Percentiles rank a stretch among this genome's conserved stretches.
Evolutionary conservation across 192 early-diverging fungal genomes (phyloP).

Genomic region (Podochytrium sp.): DNA sequence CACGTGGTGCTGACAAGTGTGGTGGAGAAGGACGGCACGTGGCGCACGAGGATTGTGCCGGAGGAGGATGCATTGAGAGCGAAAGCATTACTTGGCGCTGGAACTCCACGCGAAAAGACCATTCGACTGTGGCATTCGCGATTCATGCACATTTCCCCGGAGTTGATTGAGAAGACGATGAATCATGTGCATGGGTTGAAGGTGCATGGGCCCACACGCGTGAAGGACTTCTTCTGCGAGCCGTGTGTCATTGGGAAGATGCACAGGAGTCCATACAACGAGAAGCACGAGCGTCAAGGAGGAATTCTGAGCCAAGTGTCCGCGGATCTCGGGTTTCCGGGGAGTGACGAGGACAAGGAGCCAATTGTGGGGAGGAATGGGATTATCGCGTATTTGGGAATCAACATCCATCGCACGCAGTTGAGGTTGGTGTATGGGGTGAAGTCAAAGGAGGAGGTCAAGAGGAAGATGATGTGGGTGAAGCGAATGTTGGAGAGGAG

Average conservation of each 20-base stretch:
- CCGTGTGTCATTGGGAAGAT: not conserved
- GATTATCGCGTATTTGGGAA: not conserved
- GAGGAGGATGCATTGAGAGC: not conserved
- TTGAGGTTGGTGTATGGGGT: not conserved
- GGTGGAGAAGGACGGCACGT: not conserved
- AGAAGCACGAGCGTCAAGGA: not conserved
- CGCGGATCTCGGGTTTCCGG: not conserved
- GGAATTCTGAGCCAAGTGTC: not conserved
- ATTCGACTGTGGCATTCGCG: not conserved
- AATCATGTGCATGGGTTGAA: not conserved
- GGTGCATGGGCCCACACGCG: not conserved
- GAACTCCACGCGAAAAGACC: not conserved
- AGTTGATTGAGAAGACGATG: not conserved
- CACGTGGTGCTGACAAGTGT: not conserved
- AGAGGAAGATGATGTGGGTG: not conserved
- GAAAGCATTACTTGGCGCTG: not conserved
- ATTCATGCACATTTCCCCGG: not conserved
- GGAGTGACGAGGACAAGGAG: not conserved
- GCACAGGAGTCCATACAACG: not conserved
- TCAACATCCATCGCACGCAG: not conserved
- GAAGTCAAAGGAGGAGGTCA: not conserved
- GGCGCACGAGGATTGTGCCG: not conserved
- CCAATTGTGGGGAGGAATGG: not conserved
- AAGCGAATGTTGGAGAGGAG: not conserved
- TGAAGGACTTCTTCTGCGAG: not conserved